Evolutionary conservation across 805 yeast genomes (phyloP).

Genomic region (Torulaspora maleeae): DNA sequence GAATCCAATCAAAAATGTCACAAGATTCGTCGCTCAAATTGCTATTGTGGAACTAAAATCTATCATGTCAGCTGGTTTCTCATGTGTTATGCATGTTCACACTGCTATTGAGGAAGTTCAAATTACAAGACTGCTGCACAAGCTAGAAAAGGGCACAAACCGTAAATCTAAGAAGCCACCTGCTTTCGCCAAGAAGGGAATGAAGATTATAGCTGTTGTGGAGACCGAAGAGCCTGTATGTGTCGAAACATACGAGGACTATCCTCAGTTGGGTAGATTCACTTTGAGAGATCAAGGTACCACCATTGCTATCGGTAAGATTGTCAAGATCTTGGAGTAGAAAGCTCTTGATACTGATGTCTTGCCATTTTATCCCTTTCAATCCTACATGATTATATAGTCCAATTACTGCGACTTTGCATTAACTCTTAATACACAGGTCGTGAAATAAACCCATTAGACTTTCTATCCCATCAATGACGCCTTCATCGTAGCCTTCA

Average conservation of each 20-base stretch:
- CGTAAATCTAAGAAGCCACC: slow-evolving; percentile 95
- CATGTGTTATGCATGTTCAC: slow-evolving; percentile 98
- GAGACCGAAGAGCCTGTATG: slow-evolving; percentile 86
- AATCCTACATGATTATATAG: not conserved
- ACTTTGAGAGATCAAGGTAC: slow-evolving; percentile 98
- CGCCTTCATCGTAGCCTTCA: slow-evolving; percentile 65
- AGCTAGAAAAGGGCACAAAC: slow-evolving; percentile 94
- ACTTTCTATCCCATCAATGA: slow-evolving; percentile 64
- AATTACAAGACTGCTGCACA: slow-evolving; percentile 77
- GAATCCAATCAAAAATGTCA: slow-evolving; percentile 86
- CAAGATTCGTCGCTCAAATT: slow-evolving; percentile 89
- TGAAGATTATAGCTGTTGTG: slow-evolving; percentile 92
- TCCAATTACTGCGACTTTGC: not conserved
- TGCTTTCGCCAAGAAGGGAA: slow-evolving; percentile 97
- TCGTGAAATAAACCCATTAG: slow-evolving; percentile 44
- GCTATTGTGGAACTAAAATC: slow-evolving; percentile 96
- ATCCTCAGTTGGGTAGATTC: slow-evolving; percentile 96
- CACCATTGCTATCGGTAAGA: slow-evolving; percentile 97
- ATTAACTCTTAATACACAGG: slow-evolving; percentile 4
- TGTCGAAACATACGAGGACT: slow-evolving; percentile 85
- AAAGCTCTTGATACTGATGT: not conserved
- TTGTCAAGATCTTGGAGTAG: slow-evolving; percentile 71
- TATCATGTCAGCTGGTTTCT: slow-evolving; percentile 88
- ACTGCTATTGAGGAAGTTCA: slow-evolving; percentile 96
- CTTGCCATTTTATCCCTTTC: not conserved